Evolutionary conservation across 345 rosid species (phyloP).

Genomic region (Noccaea bulbosa): DNA sequence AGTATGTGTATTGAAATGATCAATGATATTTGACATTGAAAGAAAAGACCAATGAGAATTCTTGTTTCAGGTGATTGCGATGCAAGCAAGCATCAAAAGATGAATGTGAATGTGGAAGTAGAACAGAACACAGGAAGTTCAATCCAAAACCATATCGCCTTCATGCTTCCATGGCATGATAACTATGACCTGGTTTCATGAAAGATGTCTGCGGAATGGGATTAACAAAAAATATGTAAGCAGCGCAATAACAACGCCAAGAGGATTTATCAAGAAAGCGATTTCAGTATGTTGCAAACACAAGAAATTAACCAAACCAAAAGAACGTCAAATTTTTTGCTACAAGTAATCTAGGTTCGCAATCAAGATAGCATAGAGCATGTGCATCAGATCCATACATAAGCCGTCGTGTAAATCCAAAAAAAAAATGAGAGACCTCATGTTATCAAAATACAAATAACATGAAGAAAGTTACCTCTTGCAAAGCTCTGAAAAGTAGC

Average conservation of each 20-base stretch:
- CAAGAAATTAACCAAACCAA: too few species aligned
- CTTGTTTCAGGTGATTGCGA: too few species aligned
- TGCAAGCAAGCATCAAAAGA: too few species aligned
- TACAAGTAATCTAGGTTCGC: too few species aligned
- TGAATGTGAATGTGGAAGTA: not conserved
- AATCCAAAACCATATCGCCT: slow-evolving; percentile 15
- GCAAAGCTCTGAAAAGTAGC: slow-evolving; percentile 57
- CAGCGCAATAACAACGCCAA: not conserved
- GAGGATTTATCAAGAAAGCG: not conserved
- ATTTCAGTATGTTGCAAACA: not conserved
- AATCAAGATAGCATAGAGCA: too few species aligned
- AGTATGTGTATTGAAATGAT: not conserved
- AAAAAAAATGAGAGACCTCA: too few species aligned
- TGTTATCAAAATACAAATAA: not conserved
- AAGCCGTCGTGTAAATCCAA: too few species aligned
- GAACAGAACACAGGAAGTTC: slow-evolving; percentile 1
- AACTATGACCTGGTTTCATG: slow-evolving; percentile 9
- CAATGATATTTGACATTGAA: not conserved
- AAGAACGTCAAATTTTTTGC: too few species aligned
- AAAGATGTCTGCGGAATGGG: slow-evolving; percentile 17
- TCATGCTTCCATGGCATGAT: slow-evolving; percentile 11
- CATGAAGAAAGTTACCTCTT: slow-evolving; percentile 50
- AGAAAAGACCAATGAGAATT: too few species aligned
- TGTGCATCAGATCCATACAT: too few species aligned
- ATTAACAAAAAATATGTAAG: not conserved